phyloP scores from a whole-genome alignment of 2,329 filamentous ascomycete species.

The Endoconidiophora polonica region DNA sequence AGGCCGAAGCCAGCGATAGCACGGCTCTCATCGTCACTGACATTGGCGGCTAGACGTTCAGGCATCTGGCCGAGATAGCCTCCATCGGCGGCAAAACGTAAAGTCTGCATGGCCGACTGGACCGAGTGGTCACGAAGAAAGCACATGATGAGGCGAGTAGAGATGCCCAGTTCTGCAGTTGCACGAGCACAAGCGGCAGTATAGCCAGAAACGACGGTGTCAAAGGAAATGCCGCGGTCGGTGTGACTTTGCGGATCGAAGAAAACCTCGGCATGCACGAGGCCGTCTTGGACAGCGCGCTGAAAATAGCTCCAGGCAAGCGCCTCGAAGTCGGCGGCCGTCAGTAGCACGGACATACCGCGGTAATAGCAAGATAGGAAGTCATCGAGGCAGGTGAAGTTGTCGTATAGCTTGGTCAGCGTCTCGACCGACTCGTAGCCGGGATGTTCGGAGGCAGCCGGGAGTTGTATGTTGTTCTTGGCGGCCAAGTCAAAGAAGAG shows the following conservation, averaged over 20 bases:
- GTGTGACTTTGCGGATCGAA: slow-evolving; percentile 68
- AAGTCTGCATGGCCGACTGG: slow-evolving; percentile 33
- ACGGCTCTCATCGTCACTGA: slow-evolving; percentile 23
- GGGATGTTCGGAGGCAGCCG: slow-evolving; percentile 25
- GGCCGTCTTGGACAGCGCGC: slow-evolving; percentile 44
- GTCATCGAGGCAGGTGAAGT: slow-evolving; percentile 56
- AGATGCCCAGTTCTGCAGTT: slow-evolving; percentile 44
- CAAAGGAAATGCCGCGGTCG: slow-evolving; percentile 42
- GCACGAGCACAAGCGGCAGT: slow-evolving; percentile 42
- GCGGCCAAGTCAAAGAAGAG: slow-evolving; percentile 53
- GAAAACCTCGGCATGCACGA: slow-evolving; percentile 61
- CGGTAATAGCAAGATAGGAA: slow-evolving; percentile 68
- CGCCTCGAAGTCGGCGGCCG: slow-evolving; percentile 51
- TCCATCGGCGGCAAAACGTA: slow-evolving; percentile 21
- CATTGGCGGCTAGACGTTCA: background rate
- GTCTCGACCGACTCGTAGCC: slow-evolving; percentile 40
- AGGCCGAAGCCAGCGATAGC: slow-evolving; percentile 47
- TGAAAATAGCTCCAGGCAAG: slow-evolving; percentile 57
- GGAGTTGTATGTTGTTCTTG: slow-evolving; percentile 48
- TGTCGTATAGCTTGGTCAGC: slow-evolving; percentile 45
- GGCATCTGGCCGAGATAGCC: slow-evolving; percentile 9
- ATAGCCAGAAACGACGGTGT: slow-evolving; percentile 48
- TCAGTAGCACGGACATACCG: slow-evolving; percentile 52
- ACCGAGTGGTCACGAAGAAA: slow-evolving; percentile 55
- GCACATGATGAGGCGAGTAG: slow-evolving; percentile 51